phyloP scores from a whole-genome alignment of 1,284 basidiomycete genomes.

The Microbotryum lychnidis-dioicae region DNA sequence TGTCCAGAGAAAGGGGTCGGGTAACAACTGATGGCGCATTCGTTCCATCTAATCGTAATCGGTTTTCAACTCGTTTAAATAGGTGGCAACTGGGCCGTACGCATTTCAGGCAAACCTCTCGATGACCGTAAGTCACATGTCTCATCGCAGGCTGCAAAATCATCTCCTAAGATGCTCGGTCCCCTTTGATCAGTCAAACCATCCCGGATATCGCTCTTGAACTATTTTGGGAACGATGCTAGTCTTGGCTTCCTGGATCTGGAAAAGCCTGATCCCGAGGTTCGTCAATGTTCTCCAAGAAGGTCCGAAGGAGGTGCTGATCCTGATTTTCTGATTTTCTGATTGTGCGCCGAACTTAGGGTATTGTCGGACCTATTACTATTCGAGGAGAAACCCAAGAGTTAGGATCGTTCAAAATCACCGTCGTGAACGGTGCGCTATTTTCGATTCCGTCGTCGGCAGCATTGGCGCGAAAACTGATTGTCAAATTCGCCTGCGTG shows the following conservation, averaged over 20 bases:
- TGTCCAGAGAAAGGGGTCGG: too few relatives aligned
- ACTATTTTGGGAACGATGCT: conserved; percentile 79
- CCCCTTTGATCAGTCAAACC: conserved; percentile 43
- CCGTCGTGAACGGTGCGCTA: conserved; percentile 64
- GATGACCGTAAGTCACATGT: conserved; percentile 50
- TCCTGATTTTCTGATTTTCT: neutral
- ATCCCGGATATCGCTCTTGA: conserved; percentile 64
- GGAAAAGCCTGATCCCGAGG: conserved; percentile 44
- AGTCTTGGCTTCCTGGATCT: conserved; percentile 64
- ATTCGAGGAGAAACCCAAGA: conserved; percentile 65
- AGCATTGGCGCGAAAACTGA: too few relatives aligned
- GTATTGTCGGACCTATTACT: conserved; percentile 57
- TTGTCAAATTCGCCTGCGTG: neutral
- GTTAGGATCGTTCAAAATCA: conserved; percentile 70
- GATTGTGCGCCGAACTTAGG: conserved; percentile 46
- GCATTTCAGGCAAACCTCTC: conserved; percentile 74
- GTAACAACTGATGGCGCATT: neutral
- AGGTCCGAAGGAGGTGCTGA: neutral
- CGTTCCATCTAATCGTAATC: neutral
- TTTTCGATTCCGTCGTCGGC: too few relatives aligned
- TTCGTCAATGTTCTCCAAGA: neutral
- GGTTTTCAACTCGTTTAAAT: neutral
- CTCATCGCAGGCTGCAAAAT: neutral
- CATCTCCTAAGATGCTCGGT: neutral
- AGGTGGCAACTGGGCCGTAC: conserved; percentile 78